Evolutionary conservation across 306 rosid genomes (phyloP), one percentile per base, ranked within the genome.

Genomic region (Acacia melanoxylon): DNA sequence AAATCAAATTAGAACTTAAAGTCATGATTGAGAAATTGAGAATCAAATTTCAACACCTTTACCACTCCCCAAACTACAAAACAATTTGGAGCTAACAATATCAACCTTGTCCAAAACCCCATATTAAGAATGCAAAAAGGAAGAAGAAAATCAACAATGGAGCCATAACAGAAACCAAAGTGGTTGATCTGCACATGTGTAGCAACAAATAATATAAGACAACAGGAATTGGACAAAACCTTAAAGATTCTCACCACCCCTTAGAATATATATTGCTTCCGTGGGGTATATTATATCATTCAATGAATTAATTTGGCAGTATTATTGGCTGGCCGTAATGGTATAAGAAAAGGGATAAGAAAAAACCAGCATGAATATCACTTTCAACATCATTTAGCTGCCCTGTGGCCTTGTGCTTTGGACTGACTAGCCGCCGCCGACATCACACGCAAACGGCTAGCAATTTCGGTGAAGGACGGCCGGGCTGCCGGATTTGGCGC

Each of bases 381-480:
- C 54, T 42, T 45, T 27, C 7, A 25, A 45, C 68, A 73, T 86
- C 89, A 86, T 84, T 84, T 86, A 15, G 87, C 42, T 76, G 84
- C 52, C 74, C 74, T 83, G 6, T 81, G 63, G n/a, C 79, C 82
- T 24, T 77, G 84, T 74, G 87, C 35, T 87, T 92, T 92, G 65
- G 85, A 62, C 69, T 85, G 92, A 89, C 88, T 70, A 68, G 95
- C 94, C 25, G 92, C 83, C 7, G 91, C 83, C 0, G 96, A 85
- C 98, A 94, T 91, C 61, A 85, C 83, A 15, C 94, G 93, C 82
- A 94, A 61, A 11, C 91, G 92, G 41, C 89, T 82, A 0, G 98
- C 92, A 13, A 94, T 94, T 79, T 94, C 97, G 0, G 97, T 82
- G 85, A 94, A 94, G 40, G 94, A 89, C 31, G 98, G 98, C 51